phyloP scores from a whole-genome alignment of 2,329 filamentous ascomycete species.

The Pleurostoma richardsiae region DNA sequence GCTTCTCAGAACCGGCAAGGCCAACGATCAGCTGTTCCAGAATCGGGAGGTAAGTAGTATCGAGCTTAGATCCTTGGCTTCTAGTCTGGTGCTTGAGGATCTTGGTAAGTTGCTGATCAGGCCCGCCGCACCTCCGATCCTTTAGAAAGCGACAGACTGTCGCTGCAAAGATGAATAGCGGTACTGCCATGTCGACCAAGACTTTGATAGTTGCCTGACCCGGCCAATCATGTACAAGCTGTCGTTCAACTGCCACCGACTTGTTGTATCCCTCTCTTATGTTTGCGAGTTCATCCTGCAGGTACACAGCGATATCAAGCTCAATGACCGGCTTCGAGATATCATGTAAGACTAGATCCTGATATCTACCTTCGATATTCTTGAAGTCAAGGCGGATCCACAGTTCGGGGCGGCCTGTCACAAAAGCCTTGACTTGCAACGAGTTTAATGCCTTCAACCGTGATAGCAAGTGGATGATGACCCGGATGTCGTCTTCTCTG shows the following conservation, averaged over 20 bases:
- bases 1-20: neutral
- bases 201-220: conserved; percentile 15
- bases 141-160: conserved; percentile 20
- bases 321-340: conserved; percentile 20
- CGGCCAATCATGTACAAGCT: conserved; percentile 8
- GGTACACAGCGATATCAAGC: conserved; percentile 28
- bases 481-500: conserved; percentile 23
- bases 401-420: conserved; percentile 35
- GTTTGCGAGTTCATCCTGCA: conserved; percentile 20
- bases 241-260: neutral
- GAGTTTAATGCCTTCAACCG: conserved; percentile 12
- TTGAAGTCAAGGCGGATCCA: conserved; percentile 26
- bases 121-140: conserved; percentile 3
- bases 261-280: conserved; percentile 20
- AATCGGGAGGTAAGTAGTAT: conserved; percentile 14
- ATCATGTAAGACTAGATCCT: conserved; percentile 29
- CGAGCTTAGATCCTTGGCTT: conserved; percentile 10
- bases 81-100: neutral
- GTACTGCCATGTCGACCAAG: conserved; percentile 10
- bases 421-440: conserved; percentile 30
- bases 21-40: conserved; percentile 8
- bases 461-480: conserved; percentile 20
- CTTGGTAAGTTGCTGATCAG: neutral
- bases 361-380: conserved; percentile 11
- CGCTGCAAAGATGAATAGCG: conserved; percentile 22